Base-by-base conservation (phyloP, 139 green algal species). In the Diplosphaera chodatii region DNA sequence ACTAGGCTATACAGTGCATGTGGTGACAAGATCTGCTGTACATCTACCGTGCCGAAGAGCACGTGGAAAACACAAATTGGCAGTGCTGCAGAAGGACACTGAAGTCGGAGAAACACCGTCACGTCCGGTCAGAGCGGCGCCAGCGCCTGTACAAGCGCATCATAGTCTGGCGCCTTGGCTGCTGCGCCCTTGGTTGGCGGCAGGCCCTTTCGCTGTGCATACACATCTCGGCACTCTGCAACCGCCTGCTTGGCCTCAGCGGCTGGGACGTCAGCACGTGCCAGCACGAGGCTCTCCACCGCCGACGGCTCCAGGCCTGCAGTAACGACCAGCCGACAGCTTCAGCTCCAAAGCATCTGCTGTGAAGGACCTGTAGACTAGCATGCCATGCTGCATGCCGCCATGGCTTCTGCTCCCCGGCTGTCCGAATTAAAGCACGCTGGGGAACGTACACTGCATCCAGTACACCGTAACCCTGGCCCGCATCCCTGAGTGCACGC, bases 221-320 rank as follows among this genome's bases (percentile, higher is more conserved):
- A 87, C 31, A 87, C 69, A 40, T 87, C 77, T 0, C 81, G 66
- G 69, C 81, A 88, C 29, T 85, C 37, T 66, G 80, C 75, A 69
- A 88, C 68, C 3, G 82, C 56, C 72, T 82, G 80, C 41, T 71
- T 74, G 31, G 71, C 67, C 27, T 89, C 83, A 2, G 73, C 67
- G 33, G 82, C 84, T 31, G 66, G 80, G 32, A 89, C 70, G 62
- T 86, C 68, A 20, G 72, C 59, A 3, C 83, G 77, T 4, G 78
- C 74, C 18, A 40, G 40, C n/a, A 89, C 30, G 23, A 89, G 64
- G 37, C 67, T 65, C 64, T 78, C 72, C 33, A 89, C 34, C 64
- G 87, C 64, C 18, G 55, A 48, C 30, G 83, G 83, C 8, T 66
- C 78, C 32, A 88, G 66, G 28, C 80, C 79, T 29, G 37, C 76